Evolutionary conservation across 306 rosid genomes (phyloP), one percentile per base, ranked within the genome.

Genomic region (Cicer judaicum): DNA sequence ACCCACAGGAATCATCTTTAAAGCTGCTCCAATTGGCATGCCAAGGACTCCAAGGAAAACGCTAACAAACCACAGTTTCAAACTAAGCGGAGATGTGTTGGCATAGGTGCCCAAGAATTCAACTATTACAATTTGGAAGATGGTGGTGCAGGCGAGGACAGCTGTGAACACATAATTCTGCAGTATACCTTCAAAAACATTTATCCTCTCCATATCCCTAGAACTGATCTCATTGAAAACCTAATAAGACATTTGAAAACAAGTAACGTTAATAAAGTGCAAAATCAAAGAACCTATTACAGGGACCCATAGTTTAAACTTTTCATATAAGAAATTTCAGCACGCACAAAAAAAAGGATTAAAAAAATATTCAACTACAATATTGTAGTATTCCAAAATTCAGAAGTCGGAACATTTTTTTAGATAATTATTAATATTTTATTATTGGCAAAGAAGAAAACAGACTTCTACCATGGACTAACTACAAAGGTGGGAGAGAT

Each of bases 141-240:
- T 18, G 19, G 77, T 72, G 8, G 99, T 90, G 87, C 89, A 79
- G 64, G 87, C 48, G 44, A 94, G 92, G 67, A 94, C 99, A 11
- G 87, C 65, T 72, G 84, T 90, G 69, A 94, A 92, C 64, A 94
- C 96, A 10, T 94, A 90, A 75, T 92, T 95, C 82, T 87, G 59
- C 83, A 87, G 54, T 79, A 95, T 87, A 49, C 96, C 98, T 79
- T 92, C 75, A 74, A 92, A 86, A 44, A 95, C 98, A 59, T 95
- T 92, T 76, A 92, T 73, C 89, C 88, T 95, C 88, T 92, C 99
- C 99, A 92, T 94, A 80, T 94, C 99, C 78, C 99, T 87, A 9
- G 96, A 94, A 86, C 89, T 94, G 82, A 94, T 83, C 96, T 92
- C 98, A 77, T 94, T 94, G 87, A 94, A 94, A 76, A 82, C 98